Evolutionary conservation across 495 filamentous ascomycete species (phyloP), one percentile per base, ranked within the genome.

Genomic region (Xylaria curta): DNA sequence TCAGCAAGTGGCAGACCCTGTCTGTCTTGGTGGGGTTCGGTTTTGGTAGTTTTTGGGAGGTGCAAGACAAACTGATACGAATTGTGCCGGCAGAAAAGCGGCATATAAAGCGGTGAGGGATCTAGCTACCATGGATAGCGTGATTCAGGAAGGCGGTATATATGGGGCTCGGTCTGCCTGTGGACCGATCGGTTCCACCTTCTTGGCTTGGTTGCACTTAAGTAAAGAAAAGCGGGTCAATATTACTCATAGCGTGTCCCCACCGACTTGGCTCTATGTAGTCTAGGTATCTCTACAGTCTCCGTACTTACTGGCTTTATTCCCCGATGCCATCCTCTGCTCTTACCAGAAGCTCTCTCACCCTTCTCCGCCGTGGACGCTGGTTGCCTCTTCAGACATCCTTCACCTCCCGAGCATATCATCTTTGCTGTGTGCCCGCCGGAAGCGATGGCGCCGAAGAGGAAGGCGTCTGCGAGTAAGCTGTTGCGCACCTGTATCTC

Each of bases 391-490:
- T 60, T 26, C 47, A 66, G 63, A 59, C 51, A 42, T 51, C 33
- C 49, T 46, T 42, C 40, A 56, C 46, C 63, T 38, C 74, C 53
- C 68, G 38, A 56, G 53, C 46, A 63, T 49, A 49, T 19, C 24
- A 61, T 53, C 36, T 21, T 72, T 26, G 56, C 31, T 36, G 56
- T 33, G 53, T 66, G 67, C 42, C 56, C 71, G 49, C 36, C 54
- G 33, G 73, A 68, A 71, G 80, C 73, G 66, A 94, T 95, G 93
- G 90, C 92, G 58, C 84, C 87, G 9, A 96, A 96, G 83, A 88
- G 93, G 80, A 95, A 96, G 83, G 93, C 92, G 62, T 80, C 88
- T 71, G 83, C 88, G 51, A 87, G 85, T 82, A 79, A 78, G 78
- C 44, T 71, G 68, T 65, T 77, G 68, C 44, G 47, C 72, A 71